These are phyloP conservation scores for Sugiyamaella mastotermitis DNA, from an alignment of 805 yeast species.

Conservation along the genomic window DNA sequence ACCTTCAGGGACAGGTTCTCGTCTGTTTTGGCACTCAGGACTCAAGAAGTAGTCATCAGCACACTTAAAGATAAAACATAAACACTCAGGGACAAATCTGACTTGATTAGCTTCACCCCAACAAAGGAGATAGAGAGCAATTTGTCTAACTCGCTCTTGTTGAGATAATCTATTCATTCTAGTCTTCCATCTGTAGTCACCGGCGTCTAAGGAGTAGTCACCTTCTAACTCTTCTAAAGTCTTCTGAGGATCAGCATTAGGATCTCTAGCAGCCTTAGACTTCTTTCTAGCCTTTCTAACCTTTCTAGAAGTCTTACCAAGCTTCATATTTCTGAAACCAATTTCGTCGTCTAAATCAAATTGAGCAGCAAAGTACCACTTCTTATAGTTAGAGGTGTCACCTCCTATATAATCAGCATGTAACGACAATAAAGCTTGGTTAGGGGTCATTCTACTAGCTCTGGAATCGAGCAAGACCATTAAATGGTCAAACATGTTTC, in stretches of 20 bases:
- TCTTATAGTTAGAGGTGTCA: slow-evolving; percentile 74
- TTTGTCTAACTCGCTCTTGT: slow-evolving; percentile 55
- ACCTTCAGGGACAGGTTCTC: slow-evolving; percentile 42
- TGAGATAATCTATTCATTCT: slow-evolving; percentile 52
- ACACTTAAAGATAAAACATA: slow-evolving; percentile 92
- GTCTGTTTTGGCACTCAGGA: slow-evolving; percentile 80
- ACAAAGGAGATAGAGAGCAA: slow-evolving; percentile 54
- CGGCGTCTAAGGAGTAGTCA: slow-evolving; percentile 53
- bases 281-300: slow-evolving; percentile 43
- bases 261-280: slow-evolving; percentile 41
- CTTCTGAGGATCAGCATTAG: slow-evolving; percentile 49
- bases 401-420: slow-evolving; percentile 95
- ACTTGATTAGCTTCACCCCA: slow-evolving; percentile 86
- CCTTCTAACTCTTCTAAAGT: slow-evolving; percentile 64
- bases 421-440: slow-evolving; percentile 62
- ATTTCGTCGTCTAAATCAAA: slow-evolving; percentile 66
- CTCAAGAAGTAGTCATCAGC: slow-evolving; percentile 85
- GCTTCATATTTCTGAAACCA: slow-evolving; percentile 51
- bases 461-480: slow-evolving; percentile 82
- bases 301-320: slow-evolving; percentile 41
- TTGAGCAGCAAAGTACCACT: slow-evolving; percentile 90
- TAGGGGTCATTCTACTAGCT: slow-evolving; percentile 69
- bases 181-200: slow-evolving; percentile 74
- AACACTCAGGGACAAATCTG: slow-evolving; percentile 83
- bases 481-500: slow-evolving; percentile 76